These are phyloP conservation scores for Tillandsia leiboldiana DNA, from an alignment of 176 grass and related monocot species.

Conservation along the genomic window DNA sequence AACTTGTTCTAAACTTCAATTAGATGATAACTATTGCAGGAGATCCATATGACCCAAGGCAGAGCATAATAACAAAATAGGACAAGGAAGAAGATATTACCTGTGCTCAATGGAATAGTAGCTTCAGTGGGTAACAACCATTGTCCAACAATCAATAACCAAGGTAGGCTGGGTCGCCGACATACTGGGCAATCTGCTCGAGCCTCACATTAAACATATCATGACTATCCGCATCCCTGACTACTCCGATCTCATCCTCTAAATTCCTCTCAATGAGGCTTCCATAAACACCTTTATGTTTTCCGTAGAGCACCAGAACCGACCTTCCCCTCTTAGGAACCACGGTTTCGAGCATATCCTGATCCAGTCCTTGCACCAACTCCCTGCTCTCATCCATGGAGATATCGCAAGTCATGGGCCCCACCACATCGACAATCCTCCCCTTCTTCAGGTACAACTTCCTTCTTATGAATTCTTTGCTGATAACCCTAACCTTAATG, in stretches of 20 bases:
- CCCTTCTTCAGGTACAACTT: constrained; percentile 80
- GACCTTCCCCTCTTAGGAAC: constrained; percentile 55
- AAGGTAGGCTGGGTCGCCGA: constrained; percentile 63
- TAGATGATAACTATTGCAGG: neutral
- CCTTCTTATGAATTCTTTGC: constrained; percentile 47
- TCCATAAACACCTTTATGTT: constrained; percentile 79
- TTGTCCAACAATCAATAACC: constrained; percentile 42
- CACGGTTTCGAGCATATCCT: constrained; percentile 91
- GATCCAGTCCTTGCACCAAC: constrained; percentile 75
- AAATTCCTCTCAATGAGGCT: constrained; percentile 61
- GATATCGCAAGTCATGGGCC: constrained; percentile 70
- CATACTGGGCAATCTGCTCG: constrained; percentile 75
- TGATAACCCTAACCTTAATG: constrained; percentile 84
- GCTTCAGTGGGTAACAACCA: neutral
- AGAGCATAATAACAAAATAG: neutral
- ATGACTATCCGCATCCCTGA: constrained; percentile 66
- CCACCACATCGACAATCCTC: constrained; percentile 72
- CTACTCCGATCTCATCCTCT: constrained; percentile 46
- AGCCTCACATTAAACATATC: constrained; percentile 63
- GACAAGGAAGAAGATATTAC: neutral
- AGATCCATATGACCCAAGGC: neutral
- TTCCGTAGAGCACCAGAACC: constrained; percentile 74
- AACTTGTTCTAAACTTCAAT: neutral
- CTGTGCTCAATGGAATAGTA: neutral
- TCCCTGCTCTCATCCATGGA: constrained; percentile 61